Evolutionary conservation across 306 rosid genomes (phyloP).

Genomic region (Casuarina cunninghamiana): DNA sequence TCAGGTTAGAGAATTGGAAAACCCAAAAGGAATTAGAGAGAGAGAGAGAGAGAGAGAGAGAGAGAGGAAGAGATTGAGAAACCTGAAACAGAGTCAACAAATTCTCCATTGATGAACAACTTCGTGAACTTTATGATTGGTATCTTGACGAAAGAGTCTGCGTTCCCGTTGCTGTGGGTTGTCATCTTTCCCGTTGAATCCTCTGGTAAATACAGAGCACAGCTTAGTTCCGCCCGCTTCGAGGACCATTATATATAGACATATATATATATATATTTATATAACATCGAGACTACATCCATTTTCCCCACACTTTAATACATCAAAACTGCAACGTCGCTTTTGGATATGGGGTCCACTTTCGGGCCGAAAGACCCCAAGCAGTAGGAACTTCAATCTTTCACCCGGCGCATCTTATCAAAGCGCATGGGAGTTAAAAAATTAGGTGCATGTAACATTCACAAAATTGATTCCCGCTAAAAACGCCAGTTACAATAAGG

Average conservation of each 20-base stretch:
- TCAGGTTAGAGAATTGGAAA: background rate
- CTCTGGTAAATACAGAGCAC: background rate
- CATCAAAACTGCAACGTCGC: no score
- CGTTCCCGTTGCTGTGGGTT: constrained; percentile 26
- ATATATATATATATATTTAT: background rate
- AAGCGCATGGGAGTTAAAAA: no score
- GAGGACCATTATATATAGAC: no score
- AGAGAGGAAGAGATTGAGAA: background rate
- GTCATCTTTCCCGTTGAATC: constrained; percentile 33
- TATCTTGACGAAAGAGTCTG: constrained; percentile 29
- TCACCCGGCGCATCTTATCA: no score
- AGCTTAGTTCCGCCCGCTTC: background rate
- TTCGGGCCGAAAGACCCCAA: no score
- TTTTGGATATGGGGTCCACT: no score
- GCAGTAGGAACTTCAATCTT: no score
- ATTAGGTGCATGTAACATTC: background rate
- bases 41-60: background rate
- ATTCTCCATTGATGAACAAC: constrained; percentile 87
- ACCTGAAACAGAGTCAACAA: constrained; percentile 83
- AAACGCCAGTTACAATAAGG: no score
- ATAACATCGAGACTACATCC: no score
- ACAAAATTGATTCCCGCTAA: no score
- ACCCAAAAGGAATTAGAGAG: background rate
- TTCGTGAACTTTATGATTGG: constrained; percentile 79
- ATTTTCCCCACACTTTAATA: no score